Percentiles rank a stretch among this genome's conserved stretches.
Evolutionary conservation across 1,284 basidiomycete species (phyloP).

Genomic region (Violaceomyces palustris): DNA sequence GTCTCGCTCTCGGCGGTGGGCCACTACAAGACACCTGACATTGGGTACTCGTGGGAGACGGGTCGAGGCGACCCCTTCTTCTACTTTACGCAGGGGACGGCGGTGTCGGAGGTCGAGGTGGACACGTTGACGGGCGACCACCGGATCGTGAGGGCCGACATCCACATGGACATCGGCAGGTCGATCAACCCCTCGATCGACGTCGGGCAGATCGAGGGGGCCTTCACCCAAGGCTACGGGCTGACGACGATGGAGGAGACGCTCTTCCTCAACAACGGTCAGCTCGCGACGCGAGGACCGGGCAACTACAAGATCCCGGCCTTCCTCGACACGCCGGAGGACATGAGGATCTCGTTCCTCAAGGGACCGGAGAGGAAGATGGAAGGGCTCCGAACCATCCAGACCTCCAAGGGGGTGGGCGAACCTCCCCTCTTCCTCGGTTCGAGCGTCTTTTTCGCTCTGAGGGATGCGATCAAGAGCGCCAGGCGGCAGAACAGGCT

Average conservation of each 20-base stretch:
- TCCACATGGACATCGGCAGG: constrained; percentile 53
- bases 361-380: constrained; percentile 30
- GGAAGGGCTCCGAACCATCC: constrained; percentile 45
- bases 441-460: constrained; percentile 46
- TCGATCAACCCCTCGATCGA: constrained; percentile 53
- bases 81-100: constrained; percentile 50
- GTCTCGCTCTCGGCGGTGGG: constrained; percentile 51
- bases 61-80: constrained; percentile 44
- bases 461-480: constrained; percentile 48
- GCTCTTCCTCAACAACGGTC: constrained; percentile 49
- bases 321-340: constrained; percentile 51
- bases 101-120: constrained; percentile 52
- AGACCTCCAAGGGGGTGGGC: constrained; percentile 41
- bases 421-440: constrained; percentile 54
- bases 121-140: constrained; percentile 52
- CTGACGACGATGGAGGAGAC: constrained; percentile 52
- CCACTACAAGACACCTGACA: constrained; percentile 50
- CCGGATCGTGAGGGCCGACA: constrained; percentile 40
- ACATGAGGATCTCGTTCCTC: constrained; percentile 51
- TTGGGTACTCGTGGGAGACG: constrained; percentile 51
- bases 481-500: constrained; percentile 39
- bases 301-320: constrained; percentile 53
- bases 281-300: constrained; percentile 50
- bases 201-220: constrained; percentile 53
- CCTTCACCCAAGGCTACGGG: constrained; percentile 42